Evolutionary conservation across 2,329 filamentous ascomycete genomes (phyloP), one percentile per base, ranked within the genome.

Genomic region (Myriosclerotinia curreyana): DNA sequence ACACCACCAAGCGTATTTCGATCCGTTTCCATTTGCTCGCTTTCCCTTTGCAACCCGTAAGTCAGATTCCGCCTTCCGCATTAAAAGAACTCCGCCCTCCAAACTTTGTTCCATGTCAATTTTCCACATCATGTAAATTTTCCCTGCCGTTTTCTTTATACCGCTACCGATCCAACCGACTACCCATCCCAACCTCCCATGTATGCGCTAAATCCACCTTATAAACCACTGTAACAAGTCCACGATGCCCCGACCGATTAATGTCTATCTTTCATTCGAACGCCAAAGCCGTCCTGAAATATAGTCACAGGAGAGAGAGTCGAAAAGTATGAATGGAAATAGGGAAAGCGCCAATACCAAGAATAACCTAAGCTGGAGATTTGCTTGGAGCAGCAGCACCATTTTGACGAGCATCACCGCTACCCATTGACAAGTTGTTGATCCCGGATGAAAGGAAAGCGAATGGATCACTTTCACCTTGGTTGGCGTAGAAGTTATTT

Each of bases 371-470:
- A 55, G 73, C 73, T 38, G 74, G 73, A 62, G 73, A 75, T 64
- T 75, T 75, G 71, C 72, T 75, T 34, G 73, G 71, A 46, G 72
- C 72, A 55, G 72, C 69, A n/a, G 72, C 79, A 66, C 85, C 85
- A 70, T 88, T 88, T 77, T 87, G 85, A 64, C 85, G 85, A 67
- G 80, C 79, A 68, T 88, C 85, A 64, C 79, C 81, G 69, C 84
- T 87, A 74, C 86, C 85, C 70, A 95, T 89, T 46, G 86, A 86
- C 60, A 95, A 82, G 58, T 86, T 84, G 64, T 86, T 84, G 65
- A 95, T 90, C 51, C 88, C 88, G 38, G 84, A 83, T 38, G 87
- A 90, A 60, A 95, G 82, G 79, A 94, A 94, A 20, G 89, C 87
- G 76, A 94, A 93, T 14, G 90, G 89, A 71, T 93, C 90, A 70